phyloP scores from a whole-genome alignment of 331 rosid genomes.

The Phaseolus coccineus region DNA sequence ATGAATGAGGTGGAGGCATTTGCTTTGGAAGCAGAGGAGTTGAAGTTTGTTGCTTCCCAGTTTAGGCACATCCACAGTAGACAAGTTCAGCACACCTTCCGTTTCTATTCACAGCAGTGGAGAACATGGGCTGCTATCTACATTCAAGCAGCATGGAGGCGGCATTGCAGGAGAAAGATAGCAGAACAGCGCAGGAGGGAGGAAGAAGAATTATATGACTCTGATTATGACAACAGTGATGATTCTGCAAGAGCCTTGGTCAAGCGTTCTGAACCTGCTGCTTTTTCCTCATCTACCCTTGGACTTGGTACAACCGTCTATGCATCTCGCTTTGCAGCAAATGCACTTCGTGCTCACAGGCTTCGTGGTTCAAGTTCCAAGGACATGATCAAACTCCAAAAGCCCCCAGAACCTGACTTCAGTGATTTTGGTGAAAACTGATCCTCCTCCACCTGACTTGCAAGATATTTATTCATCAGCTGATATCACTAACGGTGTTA shows the following conservation, averaged over 20 bases:
- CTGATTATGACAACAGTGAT: constrained; percentile 25
- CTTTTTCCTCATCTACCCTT: constrained; percentile 37
- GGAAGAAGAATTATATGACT: constrained; percentile 56
- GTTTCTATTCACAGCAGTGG: constrained; percentile 91
- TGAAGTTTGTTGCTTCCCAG: constrained; percentile 84
- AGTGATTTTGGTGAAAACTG: constrained; percentile 26
- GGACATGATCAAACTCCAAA: constrained; percentile 46
- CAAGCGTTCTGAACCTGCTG: background rate
- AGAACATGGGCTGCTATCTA: constrained; percentile 86
- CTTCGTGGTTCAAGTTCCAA: constrained; percentile 52
- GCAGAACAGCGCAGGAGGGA: constrained; percentile 59
- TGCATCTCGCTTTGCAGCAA: constrained; percentile 78
- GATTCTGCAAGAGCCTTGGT: constrained; percentile 43
- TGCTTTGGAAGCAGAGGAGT: constrained; percentile 86
- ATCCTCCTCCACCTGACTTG: constrained; percentile 2
- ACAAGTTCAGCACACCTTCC: constrained; percentile 79
- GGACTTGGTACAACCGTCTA: constrained; percentile 64
- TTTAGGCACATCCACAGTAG: constrained; percentile 81
- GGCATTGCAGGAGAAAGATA: constrained; percentile 56
- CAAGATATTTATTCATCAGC: constrained; percentile 10
- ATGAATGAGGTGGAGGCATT: constrained; percentile 86
- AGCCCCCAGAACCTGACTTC: constrained; percentile 87
- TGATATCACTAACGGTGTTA: constrained; percentile 11
- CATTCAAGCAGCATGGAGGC: constrained; percentile 84
- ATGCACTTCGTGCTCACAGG: constrained; percentile 68